These are phyloP conservation scores for Massarina eburnea DNA, from an alignment of 2,329 filamentous ascomycete genomes.

Conservation along the genomic window DNA sequence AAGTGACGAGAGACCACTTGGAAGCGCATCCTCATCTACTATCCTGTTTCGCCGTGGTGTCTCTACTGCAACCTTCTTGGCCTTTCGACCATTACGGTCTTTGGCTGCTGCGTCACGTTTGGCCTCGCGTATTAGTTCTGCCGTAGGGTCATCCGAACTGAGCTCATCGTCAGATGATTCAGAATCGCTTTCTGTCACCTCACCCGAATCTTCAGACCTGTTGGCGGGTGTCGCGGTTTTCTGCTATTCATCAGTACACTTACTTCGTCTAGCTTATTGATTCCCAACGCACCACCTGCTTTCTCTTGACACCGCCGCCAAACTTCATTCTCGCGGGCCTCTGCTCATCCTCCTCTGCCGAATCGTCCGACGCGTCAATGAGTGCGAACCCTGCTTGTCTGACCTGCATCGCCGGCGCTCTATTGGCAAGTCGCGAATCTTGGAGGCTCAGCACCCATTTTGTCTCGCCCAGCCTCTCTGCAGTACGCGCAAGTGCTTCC, in stretches of 20 bases:
- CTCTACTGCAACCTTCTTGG: conserved; percentile 53
- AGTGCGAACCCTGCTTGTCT: conserved; percentile 63
- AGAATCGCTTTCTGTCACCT: conserved; percentile 26
- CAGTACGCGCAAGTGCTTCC: conserved; percentile 59
- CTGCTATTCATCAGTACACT: conserved; percentile 20
- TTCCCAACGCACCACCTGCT: conserved; percentile 17
- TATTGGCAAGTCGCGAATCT: conserved; percentile 44
- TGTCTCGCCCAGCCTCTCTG: conserved; percentile 66
- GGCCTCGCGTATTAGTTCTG: conserved; percentile 48
- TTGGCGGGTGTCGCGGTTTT: conserved; percentile 20
- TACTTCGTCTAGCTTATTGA: conserved; percentile 4
- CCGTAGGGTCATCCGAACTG: conserved; percentile 47
- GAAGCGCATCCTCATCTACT: conserved; percentile 63
- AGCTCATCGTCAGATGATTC: conserved; percentile 41
- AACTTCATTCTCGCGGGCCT: conserved; percentile 50
- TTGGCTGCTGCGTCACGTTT: conserved; percentile 49
- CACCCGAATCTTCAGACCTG: conserved; percentile 24
- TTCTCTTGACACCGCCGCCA: conserved; percentile 51
- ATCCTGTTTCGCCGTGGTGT: conserved; percentile 57
- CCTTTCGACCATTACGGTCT: conserved; percentile 47
- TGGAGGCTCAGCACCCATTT: conserved; percentile 72
- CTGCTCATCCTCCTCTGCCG: conserved; percentile 36
- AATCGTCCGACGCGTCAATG: conserved; percentile 47
- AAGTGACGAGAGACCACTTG: conserved; percentile 65
- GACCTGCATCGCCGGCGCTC: conserved; percentile 49